Base-by-base conservation (phyloP, 1,284 basidiomycete species). In the Melampsora americana region DNA sequence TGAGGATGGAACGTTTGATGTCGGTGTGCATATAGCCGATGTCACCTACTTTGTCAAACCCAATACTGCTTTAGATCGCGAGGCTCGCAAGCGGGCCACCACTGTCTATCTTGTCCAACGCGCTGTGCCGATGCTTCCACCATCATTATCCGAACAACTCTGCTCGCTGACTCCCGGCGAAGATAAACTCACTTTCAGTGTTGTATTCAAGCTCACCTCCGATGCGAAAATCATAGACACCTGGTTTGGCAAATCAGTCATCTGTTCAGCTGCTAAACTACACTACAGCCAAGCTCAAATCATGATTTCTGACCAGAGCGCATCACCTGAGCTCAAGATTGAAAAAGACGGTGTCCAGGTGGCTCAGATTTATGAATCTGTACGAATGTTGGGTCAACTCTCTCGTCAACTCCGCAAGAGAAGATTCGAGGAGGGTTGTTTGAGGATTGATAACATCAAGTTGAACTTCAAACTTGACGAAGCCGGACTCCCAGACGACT, bases 61-160 rank as follows among this genome's bases (percentile, higher is more conserved):
- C 32, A 96, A 96, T 83, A 96, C 93, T 9, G 92, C 95, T 20
- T 86, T 99, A 79, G 96, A 99, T 82, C 92, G 96, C 46, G 96
- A 99, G 84, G 96, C 96, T 66, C 89, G 93, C 80, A 98, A 97
- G 85, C 89, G 95, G 78, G 95, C 94, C 35, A 98, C 95, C 2
- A 93, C 92, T 79, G 96, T 99, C 67, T 97, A 97, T 82, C 89
- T 99, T 59, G 90, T 98, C 56, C 95, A 98, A 83, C 89, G 94
- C 62, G 89, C 91, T 39, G 93, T 98, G 12, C 94, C 95, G 0
- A 99, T 99, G 95, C 86, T 99, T 6, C 95, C 95, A 0, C 93
- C 93, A 32, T 86, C 89, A 12, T 86, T 99, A 53, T 92, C 90
- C 81, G 94, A 97, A 83, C 89, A 95, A 81, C 86, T 95, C 28